Evolutionary conservation across 2,329 filamentous ascomycete species (phyloP).

Genomic region (Saccharata proteae): DNA sequence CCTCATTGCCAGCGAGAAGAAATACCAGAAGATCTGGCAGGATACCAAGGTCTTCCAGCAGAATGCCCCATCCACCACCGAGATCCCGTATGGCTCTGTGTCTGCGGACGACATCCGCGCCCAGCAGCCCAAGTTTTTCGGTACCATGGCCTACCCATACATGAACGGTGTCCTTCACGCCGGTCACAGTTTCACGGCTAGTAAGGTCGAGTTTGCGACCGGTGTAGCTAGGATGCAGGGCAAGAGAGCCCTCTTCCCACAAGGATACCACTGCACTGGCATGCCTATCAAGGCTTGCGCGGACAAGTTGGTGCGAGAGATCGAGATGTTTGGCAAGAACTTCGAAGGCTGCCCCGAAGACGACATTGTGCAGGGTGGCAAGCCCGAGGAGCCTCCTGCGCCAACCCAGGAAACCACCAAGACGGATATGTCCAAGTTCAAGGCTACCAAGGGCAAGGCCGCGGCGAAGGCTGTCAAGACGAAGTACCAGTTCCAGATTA

Average conservation of each 20-base stretch:
- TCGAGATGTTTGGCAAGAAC: slow-evolving; percentile 75
- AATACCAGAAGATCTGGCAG: slow-evolving; percentile 81
- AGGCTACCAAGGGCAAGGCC: slow-evolving; percentile 65
- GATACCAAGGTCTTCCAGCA: slow-evolving; percentile 68
- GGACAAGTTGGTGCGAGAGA: slow-evolving; percentile 85
- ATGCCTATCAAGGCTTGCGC: slow-evolving; percentile 98
- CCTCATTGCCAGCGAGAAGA: slow-evolving; percentile 74
- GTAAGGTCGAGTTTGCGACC: slow-evolving; percentile 84
- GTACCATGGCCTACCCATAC: slow-evolving; percentile 55
- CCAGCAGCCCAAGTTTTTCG: slow-evolving; percentile 85
- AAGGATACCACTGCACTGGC: slow-evolving; percentile 91
- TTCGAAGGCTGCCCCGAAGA: slow-evolving; percentile 58
- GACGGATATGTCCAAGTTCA: slow-evolving; percentile 83
- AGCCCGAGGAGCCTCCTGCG: slow-evolving; percentile 40
- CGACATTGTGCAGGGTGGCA: slow-evolving; percentile 32
- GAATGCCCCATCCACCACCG: slow-evolving; percentile 66
- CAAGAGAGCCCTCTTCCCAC: slow-evolving; percentile 74
- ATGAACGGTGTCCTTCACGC: slow-evolving; percentile 54
- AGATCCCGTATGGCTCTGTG: slow-evolving; percentile 65
- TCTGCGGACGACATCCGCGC: slow-evolving; percentile 62
- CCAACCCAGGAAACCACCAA: slow-evolving; percentile 53
- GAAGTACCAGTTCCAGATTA: slow-evolving; percentile 95
- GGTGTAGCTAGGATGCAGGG: slow-evolving; percentile 86
- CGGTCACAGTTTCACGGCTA: slow-evolving; percentile 83
- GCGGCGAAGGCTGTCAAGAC: slow-evolving; percentile 80